phyloP scores from a whole-genome alignment of 345 rosid species.

The Erysimum cheiranthoides region DNA sequence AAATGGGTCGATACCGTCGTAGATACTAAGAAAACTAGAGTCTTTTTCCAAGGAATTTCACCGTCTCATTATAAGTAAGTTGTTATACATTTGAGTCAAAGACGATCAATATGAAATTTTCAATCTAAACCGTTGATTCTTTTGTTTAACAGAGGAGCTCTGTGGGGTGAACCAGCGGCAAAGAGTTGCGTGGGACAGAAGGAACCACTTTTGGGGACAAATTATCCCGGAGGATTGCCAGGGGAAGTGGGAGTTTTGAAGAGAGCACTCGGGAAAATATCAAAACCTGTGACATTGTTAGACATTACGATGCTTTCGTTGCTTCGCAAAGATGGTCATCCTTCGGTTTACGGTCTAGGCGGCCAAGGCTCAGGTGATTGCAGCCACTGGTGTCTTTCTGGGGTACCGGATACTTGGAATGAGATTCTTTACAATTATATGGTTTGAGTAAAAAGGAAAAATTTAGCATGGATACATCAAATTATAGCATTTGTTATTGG shows the following conservation, averaged over 20 bases:
- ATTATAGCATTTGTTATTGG: slow-evolving; percentile 31
- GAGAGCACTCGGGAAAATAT: slow-evolving; percentile 53
- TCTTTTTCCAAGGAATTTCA: slow-evolving; percentile 86
- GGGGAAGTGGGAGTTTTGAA: slow-evolving; percentile 61
- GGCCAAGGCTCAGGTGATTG: slow-evolving; percentile 65
- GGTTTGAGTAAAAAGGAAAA: slow-evolving; percentile 8
- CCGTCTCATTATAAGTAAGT: slow-evolving; percentile 83
- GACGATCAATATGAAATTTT: not conserved
- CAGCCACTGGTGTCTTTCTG: slow-evolving; percentile 94
- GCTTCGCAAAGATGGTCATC: slow-evolving; percentile 91
- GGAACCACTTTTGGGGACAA: slow-evolving; percentile 63
- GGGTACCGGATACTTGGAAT: slow-evolving; percentile 97
- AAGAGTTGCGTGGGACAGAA: slow-evolving; percentile 65
- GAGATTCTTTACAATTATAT: slow-evolving; percentile 71
- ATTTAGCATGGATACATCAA: not conserved
- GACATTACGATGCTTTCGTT: slow-evolving; percentile 76
- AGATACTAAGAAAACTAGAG: slow-evolving; percentile 59
- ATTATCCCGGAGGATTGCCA: slow-evolving; percentile 71
- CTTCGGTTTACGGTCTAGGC: slow-evolving; percentile 70
- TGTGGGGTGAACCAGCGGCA: slow-evolving; percentile 68
- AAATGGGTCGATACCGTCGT: slow-evolving; percentile 71
- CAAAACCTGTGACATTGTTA: slow-evolving; percentile 59
- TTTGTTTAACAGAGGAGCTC: slow-evolving; percentile 54
- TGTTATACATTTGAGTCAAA: not conserved
- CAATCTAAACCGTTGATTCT: not conserved